Base-by-base conservation (phyloP, 2,329 filamentous ascomycete genomes). In the Xenosphaeropsis pyriputrescens region DNA sequence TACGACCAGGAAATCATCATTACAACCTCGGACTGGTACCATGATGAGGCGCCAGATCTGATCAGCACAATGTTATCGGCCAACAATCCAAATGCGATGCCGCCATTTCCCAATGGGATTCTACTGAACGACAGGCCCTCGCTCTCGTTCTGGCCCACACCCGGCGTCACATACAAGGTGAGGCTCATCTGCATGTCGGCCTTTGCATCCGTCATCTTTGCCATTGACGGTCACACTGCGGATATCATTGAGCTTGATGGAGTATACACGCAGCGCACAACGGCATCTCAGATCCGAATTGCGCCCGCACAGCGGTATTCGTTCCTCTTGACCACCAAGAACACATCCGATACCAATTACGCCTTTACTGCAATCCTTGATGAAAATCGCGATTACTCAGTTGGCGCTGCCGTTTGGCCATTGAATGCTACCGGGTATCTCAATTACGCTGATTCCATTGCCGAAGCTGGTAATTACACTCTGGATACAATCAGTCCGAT, bases 1-100 rank as follows among this genome's bases (percentile, higher is more conserved):
- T 75, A 70, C 41, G 72, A 78, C 33, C 66, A 74, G 34, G 73
- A 80, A 50, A 52, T 73, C 14, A 59, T 72, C 2, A 44, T 80
- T n/a, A 70, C 68, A 1, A 48, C 78, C 19, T 65, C 64, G 5
- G 70, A 75, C 45, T 72, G 70, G 67, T 72, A 71, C 44, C 66
- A 71, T 43, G 15, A 44, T 8, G 30, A 38, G 33, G 42, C 39
- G 2, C 43, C 45, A 18, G 26, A 13, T 16, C 37, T 49, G 35
- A 41, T 48, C 14, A 12, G 37, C 6, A 22, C 35, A 8, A 43
- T 45, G 42, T 29, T 44, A 4, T 16, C 14, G 6, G 33, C 36
- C n/a, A 37, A 36, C 22, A 47, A 41, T 29, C 34, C 36, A 18
- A 32, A 37, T 3, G 34, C 34, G 32, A 18, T 30, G 6, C 40